A percentile compares a stretch with the other conserved stretches of the same genome.
phyloP scores from a whole-genome alignment of 2,329 filamentous ascomycete species.

The Thyridium curvatum region DNA sequence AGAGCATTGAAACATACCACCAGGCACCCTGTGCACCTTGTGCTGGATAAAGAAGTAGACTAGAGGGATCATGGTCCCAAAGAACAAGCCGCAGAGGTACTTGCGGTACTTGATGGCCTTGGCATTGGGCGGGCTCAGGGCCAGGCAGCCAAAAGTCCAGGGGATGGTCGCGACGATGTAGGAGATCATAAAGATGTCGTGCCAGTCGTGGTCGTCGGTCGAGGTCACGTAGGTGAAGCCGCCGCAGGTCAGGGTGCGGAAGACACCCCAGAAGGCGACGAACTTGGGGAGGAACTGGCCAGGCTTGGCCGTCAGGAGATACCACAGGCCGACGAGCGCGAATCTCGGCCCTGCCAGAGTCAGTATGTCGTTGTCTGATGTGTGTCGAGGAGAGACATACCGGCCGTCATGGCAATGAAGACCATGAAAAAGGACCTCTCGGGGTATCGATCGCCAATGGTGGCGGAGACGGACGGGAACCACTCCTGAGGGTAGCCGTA shows the following conservation, averaged over 20 bases:
- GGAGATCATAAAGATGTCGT: slow-evolving; percentile 99
- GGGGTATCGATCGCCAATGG: slow-evolving; percentile 94
- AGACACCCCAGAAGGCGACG: slow-evolving; percentile 70
- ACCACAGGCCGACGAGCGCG: slow-evolving; percentile 85
- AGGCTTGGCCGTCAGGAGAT: slow-evolving; percentile 74
- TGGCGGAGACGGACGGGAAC: slow-evolving; percentile 94
- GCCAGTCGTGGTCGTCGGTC: slow-evolving; percentile 97
- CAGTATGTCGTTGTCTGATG: slow-evolving; percentile 2
- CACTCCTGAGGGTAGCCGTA: slow-evolving; percentile 92
- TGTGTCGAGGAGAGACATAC: slow-evolving; percentile 32
- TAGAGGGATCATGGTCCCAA: slow-evolving; percentile 81
- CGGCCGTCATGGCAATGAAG: slow-evolving; percentile 94
- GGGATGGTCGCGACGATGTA: slow-evolving; percentile 91
- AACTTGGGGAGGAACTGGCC: slow-evolving; percentile 74
- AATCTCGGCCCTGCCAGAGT: slow-evolving; percentile 69
- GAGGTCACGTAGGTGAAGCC: slow-evolving; percentile 99
- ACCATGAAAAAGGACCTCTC: slow-evolving; percentile 96
- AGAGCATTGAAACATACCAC: slow-evolving; percentile 57
- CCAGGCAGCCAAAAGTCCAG: slow-evolving; percentile 89
- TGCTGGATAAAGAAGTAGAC: slow-evolving; percentile 98
- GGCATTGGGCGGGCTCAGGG: slow-evolving; percentile 78
- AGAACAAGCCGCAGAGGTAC: slow-evolving; percentile 76
- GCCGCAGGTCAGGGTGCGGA: slow-evolving; percentile 88
- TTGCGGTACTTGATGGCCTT: slow-evolving; percentile 84
- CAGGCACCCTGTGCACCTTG: slow-evolving; percentile 89